phyloP scores from a whole-genome alignment of 257 asterid species.

The Eustoma russellianum region DNA sequence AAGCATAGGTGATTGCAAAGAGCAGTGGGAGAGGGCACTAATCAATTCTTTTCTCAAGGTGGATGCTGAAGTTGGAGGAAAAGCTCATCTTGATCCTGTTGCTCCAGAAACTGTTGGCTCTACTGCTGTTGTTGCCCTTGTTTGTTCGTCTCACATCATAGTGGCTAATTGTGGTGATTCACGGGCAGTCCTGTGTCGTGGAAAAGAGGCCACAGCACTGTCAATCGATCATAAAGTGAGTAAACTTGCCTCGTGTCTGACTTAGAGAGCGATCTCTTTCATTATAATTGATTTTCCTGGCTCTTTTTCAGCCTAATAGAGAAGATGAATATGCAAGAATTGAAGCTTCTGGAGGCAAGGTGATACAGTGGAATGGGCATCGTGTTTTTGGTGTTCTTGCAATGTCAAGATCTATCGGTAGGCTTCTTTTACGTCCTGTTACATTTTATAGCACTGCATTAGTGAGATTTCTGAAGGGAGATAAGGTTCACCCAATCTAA shows the following conservation, averaged over 20 bases:
- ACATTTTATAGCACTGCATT: conserved; percentile 1
- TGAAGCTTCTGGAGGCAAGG: conserved; percentile 95
- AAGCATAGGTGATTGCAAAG: conserved; percentile 30
- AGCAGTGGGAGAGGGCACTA: conserved; percentile 64
- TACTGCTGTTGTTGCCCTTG: conserved; percentile 78
- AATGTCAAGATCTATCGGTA: conserved; percentile 96
- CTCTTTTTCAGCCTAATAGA: conserved; percentile 59
- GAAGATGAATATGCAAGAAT: conserved; percentile 93
- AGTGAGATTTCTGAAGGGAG: no score
- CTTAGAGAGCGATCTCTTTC: background rate
- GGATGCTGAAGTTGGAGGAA: conserved; percentile 74
- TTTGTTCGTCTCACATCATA: conserved; percentile 90
- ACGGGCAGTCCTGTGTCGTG: conserved; percentile 92
- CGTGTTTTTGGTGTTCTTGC: conserved; percentile 98
- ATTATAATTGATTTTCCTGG: conserved; percentile 8
- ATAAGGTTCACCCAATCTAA: background rate
- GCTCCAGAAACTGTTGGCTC: conserved; percentile 96
- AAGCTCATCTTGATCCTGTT: conserved; percentile 38
- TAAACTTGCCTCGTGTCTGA: background rate
- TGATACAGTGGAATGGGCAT: conserved; percentile 98
- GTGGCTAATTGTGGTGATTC: conserved; percentile 96
- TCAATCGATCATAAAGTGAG: conserved; percentile 85
- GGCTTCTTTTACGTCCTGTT: conserved; percentile 12
- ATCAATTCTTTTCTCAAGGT: conserved; percentile 65
- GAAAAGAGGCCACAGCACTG: conserved; percentile 67